Percentiles rank a stretch among this genome's conserved stretches.
Conservation (phyloP, 139 green algal species). For the Tetradesmus lagerheimii region DNA sequence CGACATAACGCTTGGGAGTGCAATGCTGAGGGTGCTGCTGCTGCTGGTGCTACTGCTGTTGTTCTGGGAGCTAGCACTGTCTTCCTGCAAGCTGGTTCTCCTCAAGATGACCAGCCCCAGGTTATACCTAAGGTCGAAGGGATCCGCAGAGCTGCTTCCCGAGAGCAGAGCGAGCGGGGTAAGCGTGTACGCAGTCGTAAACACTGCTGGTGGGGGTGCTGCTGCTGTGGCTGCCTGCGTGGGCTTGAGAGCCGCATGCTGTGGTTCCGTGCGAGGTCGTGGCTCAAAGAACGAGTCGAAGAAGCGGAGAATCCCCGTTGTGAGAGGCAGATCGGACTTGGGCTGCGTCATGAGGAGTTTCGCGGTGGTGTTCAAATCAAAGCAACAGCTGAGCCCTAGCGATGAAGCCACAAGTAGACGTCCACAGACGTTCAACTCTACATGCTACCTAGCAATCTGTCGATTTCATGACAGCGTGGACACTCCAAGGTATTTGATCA, state of each 20-base stretch:
- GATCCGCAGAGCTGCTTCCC: conserved; percentile 1
- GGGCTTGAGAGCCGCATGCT: neutral
- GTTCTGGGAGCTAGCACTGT: neutral
- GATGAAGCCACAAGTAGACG: neutral
- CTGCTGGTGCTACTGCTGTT: neutral
- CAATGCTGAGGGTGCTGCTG: neutral
- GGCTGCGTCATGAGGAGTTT: neutral
- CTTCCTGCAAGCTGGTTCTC: neutral
- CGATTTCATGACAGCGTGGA: neutral
- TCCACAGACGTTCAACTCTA: no score
- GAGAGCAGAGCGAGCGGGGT: neutral
- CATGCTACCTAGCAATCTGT: no score
- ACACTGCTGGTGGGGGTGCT: neutral
- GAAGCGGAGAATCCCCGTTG: neutral
- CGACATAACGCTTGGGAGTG: neutral
- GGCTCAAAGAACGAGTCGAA: neutral
- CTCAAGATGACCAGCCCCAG: neutral
- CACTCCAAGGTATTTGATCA: neutral
- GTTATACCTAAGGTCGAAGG: neutral
- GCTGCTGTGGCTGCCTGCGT: conserved; percentile 6
- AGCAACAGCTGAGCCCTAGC: neutral
- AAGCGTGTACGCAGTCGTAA: neutral
- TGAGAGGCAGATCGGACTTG: conserved; percentile 27
- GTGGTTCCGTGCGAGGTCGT: neutral
- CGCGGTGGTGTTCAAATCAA: neutral